Conservation (phyloP, 768 basidiomycete genomes). For the Gyrodon lividus region DNA sequence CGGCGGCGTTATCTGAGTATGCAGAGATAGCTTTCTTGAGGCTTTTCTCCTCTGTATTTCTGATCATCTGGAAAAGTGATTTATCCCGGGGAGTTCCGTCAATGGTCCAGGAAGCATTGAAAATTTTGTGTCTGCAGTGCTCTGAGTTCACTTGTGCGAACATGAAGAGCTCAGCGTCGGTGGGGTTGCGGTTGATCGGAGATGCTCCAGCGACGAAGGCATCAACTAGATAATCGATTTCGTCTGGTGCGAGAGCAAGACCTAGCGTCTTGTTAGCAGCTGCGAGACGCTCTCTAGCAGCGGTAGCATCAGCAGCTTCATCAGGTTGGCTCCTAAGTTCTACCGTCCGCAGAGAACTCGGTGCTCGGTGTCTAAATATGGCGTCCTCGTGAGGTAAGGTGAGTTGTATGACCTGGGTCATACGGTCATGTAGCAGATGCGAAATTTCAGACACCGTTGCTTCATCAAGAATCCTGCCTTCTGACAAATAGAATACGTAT, state of each 20-base stretch:
- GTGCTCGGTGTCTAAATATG: slow-evolving; percentile 60
- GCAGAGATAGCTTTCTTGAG: slow-evolving; percentile 86
- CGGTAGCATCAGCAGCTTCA: slow-evolving; percentile 25
- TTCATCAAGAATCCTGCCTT: slow-evolving; percentile 40
- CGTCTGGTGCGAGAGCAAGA: slow-evolving; percentile 84
- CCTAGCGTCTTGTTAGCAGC: slow-evolving; percentile 83
- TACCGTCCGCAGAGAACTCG: slow-evolving; percentile 69
- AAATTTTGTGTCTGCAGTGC: slow-evolving; percentile 99
- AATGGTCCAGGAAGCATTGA: slow-evolving; percentile 96
- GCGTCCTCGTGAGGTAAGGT: slow-evolving; percentile 54
- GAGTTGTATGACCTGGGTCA: slow-evolving; percentile 83
- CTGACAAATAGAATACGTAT: slow-evolving; percentile 57
- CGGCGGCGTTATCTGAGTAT: slow-evolving; percentile 98
- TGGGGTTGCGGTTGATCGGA: slow-evolving; percentile 80
- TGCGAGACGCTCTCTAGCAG: slow-evolving; percentile 62
- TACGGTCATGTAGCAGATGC: slow-evolving; percentile 86
- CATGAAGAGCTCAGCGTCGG: slow-evolving; percentile 99
- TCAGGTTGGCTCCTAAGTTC: slow-evolving; percentile 45
- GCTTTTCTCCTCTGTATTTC: slow-evolving; percentile 85
- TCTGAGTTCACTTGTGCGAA: slow-evolving; percentile 99
- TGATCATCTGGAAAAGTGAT: slow-evolving; percentile 95
- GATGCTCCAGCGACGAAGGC: slow-evolving; percentile 75
- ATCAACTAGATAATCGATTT: slow-evolving; percentile 89
- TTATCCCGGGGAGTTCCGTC: slow-evolving; percentile 62
- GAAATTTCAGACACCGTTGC: slow-evolving; percentile 54